phyloP scores from a whole-genome alignment of 2,329 filamentous ascomycete genomes.

The Neonectria punicea region DNA sequence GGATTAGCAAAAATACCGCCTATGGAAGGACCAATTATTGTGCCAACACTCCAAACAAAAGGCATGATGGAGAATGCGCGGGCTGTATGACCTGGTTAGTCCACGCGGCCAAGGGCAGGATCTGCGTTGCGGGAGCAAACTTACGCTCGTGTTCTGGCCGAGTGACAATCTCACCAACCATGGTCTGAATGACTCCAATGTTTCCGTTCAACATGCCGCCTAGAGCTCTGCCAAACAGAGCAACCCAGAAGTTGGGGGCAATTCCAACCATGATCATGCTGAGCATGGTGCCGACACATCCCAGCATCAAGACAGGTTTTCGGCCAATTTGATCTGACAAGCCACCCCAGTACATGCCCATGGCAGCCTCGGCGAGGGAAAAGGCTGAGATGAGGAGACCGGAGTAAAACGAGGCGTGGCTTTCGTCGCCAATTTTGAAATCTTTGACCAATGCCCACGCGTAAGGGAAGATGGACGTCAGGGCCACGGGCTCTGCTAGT shows the following conservation, averaged over 20 bases:
- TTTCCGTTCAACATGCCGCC: conserved; percentile 92
- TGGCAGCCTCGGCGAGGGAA: conserved; percentile 82
- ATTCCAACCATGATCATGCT: conserved; percentile 87
- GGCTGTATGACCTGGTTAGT: conserved; percentile 57
- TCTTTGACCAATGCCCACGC: conserved; percentile 85
- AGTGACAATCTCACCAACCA: conserved; percentile 88
- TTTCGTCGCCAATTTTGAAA: conserved; percentile 75
- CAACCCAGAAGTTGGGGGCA: conserved; percentile 84
- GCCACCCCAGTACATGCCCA: conserved; percentile 89
- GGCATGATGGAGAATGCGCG: conserved; percentile 92
- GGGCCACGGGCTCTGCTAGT: conserved; percentile 89
- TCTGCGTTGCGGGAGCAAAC: conserved; percentile 48
- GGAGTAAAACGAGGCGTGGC: conserved; percentile 87
- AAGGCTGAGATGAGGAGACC: conserved; percentile 89
- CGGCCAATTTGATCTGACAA: conserved; percentile 85
- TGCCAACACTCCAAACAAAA: conserved; percentile 92
- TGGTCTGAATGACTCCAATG: conserved; percentile 90
- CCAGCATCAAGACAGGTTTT: conserved; percentile 85
- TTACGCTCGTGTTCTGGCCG: conserved; percentile 87
- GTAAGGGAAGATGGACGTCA: conserved; percentile 94
- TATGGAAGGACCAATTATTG: conserved; percentile 88
- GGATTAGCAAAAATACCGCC: conserved; percentile 89
- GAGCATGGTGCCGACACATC: conserved; percentile 83
- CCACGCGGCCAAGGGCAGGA: neutral
- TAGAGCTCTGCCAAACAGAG: conserved; percentile 77